Evolutionary conservation across 768 basidiomycete genomes (phyloP).

Genomic region (Exidia glandulosa): DNA sequence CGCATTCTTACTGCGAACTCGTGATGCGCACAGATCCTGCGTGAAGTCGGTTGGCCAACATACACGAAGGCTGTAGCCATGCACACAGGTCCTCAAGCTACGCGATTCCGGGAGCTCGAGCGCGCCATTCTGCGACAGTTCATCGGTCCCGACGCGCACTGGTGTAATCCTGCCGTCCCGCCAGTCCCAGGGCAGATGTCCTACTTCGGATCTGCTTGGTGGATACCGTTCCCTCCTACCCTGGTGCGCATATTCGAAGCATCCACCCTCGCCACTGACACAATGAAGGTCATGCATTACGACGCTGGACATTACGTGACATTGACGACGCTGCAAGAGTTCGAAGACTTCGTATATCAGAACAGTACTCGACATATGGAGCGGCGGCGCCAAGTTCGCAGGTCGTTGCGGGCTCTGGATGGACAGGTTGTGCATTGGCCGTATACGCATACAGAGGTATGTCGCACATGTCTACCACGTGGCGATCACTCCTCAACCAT

Average conservation of each 20-base stretch:
- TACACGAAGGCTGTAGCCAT: conserved; percentile 45
- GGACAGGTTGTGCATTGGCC: conserved; percentile 53
- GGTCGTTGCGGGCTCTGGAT: conserved; percentile 56
- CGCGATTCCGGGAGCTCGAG: conserved; percentile 36
- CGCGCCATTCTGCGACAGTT: conserved; percentile 43
- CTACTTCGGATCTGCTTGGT: conserved; percentile 69
- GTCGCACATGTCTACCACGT: conserved; percentile 27
- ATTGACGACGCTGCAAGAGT: conserved; percentile 34
- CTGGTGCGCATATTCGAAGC: too few species aligned
- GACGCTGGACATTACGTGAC: conserved; percentile 46
- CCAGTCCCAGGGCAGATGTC: conserved; percentile 27
- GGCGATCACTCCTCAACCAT: background rate
- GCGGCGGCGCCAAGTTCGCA: conserved; percentile 43
- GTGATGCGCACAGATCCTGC: conserved; percentile 42
- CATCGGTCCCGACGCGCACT: conserved; percentile 66
- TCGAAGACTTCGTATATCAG: conserved; percentile 50
- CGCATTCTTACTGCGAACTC: conserved; percentile 5
- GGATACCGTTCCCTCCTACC: conserved; percentile 69
- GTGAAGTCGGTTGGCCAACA: conserved; percentile 48
- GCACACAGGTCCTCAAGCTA: conserved; percentile 34
- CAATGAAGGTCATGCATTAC: conserved; percentile 58
- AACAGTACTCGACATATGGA: conserved; percentile 42
- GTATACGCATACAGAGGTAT: conserved; percentile 45
- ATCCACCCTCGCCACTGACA: too few species aligned
- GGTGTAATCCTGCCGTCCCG: conserved; percentile 30